Evolutionary conservation across 2,329 filamentous ascomycete genomes (phyloP).

Genomic region (Helotiales sp.): DNA sequence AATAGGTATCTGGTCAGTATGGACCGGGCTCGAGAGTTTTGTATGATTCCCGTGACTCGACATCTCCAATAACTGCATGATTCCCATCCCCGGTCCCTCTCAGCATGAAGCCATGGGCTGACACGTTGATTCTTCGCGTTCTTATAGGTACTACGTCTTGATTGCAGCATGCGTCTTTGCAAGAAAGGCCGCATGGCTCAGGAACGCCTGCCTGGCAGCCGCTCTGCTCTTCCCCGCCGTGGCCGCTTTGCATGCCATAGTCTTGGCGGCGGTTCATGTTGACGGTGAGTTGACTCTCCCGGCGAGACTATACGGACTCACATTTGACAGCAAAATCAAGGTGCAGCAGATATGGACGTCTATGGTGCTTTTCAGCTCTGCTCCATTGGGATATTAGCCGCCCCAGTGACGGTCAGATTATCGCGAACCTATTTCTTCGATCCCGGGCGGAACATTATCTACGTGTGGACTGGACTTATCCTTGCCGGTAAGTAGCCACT

Average conservation of each 20-base stretch:
- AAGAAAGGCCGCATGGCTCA: conserved; percentile 61
- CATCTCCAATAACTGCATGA: background rate
- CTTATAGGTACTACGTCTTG: conserved; percentile 59
- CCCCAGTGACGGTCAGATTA: conserved; percentile 60
- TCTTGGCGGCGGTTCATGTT: conserved; percentile 59
- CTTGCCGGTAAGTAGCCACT: conserved; percentile 50
- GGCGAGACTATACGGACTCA: background rate
- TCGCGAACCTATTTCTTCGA: conserved; percentile 65
- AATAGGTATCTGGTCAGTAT: conserved; percentile 49
- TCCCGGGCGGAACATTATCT: conserved; percentile 64
- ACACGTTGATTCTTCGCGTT: background rate
- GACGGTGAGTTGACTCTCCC: conserved; percentile 45
- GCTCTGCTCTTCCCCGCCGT: conserved; percentile 63
- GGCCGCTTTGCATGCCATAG: conserved; percentile 63
- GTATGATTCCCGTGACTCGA: conserved; percentile 37
- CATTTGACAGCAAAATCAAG: conserved; percentile 44
- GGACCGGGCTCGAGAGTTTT: conserved; percentile 53
- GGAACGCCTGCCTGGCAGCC: conserved; percentile 62
- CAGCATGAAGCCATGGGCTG: background rate
- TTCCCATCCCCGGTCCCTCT: background rate
- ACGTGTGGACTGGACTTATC: conserved; percentile 63
- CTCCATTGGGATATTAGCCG: conserved; percentile 63
- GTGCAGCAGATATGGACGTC: conserved; percentile 66
- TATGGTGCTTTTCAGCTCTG: conserved; percentile 69
- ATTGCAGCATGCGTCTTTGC: conserved; percentile 63